A percentile compares a stretch with the other conserved stretches of the same genome.
Evolutionary conservation across 2,329 filamentous ascomycete genomes (phyloP).

Genomic region (Mariannaea elegans): DNA sequence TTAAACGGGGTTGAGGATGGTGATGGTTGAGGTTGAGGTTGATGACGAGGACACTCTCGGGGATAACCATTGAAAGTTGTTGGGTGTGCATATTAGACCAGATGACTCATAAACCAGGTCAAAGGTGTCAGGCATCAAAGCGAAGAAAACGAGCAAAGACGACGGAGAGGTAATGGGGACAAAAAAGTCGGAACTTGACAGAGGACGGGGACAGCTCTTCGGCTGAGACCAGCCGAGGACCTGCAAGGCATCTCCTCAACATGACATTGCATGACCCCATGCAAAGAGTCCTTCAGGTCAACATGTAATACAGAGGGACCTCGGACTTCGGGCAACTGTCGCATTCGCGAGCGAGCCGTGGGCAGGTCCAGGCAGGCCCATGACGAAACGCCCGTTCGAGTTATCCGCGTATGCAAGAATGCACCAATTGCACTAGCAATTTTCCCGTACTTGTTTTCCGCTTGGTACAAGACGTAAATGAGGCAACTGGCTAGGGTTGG

Average conservation of each 20-base stretch:
- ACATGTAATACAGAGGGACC: background rate
- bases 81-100: too few relatives aligned
- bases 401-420: background rate
- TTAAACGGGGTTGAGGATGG: background rate
- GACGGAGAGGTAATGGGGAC: too few relatives aligned
- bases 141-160: too few relatives aligned
- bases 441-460: background rate
- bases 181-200: too few relatives aligned
- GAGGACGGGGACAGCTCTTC: background rate
- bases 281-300: background rate
- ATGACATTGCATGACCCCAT: slow-evolving; percentile 4
- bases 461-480: too few relatives aligned
- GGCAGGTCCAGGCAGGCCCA: background rate
- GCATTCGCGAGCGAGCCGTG: background rate
- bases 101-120: background rate
- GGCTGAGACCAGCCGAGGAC: slow-evolving; percentile 3
- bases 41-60: slow-evolving; percentile 6
- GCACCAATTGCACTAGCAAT: background rate
- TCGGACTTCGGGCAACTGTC: slow-evolving; percentile 12
- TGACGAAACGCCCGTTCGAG: background rate
- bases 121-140: background rate
- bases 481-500: background rate
- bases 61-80: background rate
- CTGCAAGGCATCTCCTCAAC: slow-evolving; percentile 13
- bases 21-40: background rate